Base-by-base conservation (phyloP, 2,329 filamentous ascomycete species). In the Mycocentrospora acerina region DNA sequence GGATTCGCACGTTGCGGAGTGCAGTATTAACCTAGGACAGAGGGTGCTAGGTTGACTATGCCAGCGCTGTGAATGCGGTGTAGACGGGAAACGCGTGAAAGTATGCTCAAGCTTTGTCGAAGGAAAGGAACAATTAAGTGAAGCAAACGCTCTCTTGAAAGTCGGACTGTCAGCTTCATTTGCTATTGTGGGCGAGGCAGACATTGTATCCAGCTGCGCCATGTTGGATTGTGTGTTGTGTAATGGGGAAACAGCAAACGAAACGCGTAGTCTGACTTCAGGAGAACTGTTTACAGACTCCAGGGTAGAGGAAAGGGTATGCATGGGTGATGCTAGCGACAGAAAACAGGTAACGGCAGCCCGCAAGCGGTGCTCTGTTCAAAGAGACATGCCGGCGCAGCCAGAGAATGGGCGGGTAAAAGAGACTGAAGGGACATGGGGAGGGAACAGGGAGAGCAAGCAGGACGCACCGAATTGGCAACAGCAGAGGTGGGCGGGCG, bases 111-210 rank as follows among this genome's bases (percentile, higher is more conserved):
- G 40, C 41, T 53, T 52, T 37, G 62, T 66, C 28, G 50, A 57
- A 48, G 58, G 53, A 42, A 62, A 61, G 35, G 55, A 57, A 46
- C 52, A 52, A 64, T 62, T 63, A 64, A 47, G 54, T 48, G 58
- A 45, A 51, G 52, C 50, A 47, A 66, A 62, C 35, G 60, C 48
- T 51, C 64, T 68, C 56, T 65, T 60, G 27, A 60, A 44, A 29
- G 60, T 52, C 5, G 57, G 46, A 55, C 45, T 57, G 66, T 70
- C 51, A 69, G 67, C 60, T 37, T 55, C 42, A 19, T 58, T 52
- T 26, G 50, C 35, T 39, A 51, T 50, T 37, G 53, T 51, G 18
- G 55, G 39, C 35, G 43, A 40, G 44, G 58, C 49, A 42, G 60
- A 42, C 59, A 64, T 60, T 42, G 36, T 42, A 38, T 38, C 39